These are phyloP conservation scores for Thermochaetoides thermophila DNA, from an alignment of 495 filamentous ascomycete species.

Conservation along the genomic window DNA sequence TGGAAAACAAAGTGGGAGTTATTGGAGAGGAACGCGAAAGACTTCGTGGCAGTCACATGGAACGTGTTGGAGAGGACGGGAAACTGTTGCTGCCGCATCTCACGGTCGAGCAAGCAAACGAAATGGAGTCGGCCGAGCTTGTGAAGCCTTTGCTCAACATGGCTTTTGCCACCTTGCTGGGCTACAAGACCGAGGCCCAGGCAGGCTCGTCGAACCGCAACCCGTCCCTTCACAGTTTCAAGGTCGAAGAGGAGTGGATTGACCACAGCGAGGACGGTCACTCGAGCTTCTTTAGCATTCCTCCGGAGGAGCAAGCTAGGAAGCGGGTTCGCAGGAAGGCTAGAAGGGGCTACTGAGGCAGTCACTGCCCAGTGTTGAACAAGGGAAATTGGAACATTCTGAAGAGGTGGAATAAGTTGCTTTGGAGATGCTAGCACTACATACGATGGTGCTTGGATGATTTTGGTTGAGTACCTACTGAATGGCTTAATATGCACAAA, in stretches of 20 bases:
- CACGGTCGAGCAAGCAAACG: slow-evolving; percentile 18
- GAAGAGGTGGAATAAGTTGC: not conserved
- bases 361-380: not conserved
- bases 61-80: slow-evolving; percentile 4
- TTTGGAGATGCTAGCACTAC: slow-evolving; percentile 11
- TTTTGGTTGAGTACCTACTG: too few relatives aligned
- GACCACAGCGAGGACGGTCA: slow-evolving; percentile 19
- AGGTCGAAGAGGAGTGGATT: slow-evolving; percentile 13
- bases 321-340: slow-evolving; percentile 6
- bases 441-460: slow-evolving; percentile 3
- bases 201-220: slow-evolving; percentile 8
- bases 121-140: slow-evolving; percentile 17
- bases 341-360: slow-evolving; percentile 11
- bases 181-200: slow-evolving; percentile 7
- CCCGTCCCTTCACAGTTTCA: too few relatives aligned
- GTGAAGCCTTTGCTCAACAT: slow-evolving; percentile 25
- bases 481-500: too few relatives aligned
- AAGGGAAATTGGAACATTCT: not conserved
- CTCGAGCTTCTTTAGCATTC: slow-evolving; percentile 17
- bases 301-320: slow-evolving; percentile 4
- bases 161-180: slow-evolving; percentile 20
- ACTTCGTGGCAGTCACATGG: slow-evolving; percentile 3
- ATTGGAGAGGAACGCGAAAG: slow-evolving; percentile 17
- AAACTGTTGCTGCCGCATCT: slow-evolving; percentile 6
- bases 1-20: slow-evolving; percentile 13